phyloP scores from a whole-genome alignment of 2,329 filamentous ascomycete genomes.

The Geosmithia morbida region DNA sequence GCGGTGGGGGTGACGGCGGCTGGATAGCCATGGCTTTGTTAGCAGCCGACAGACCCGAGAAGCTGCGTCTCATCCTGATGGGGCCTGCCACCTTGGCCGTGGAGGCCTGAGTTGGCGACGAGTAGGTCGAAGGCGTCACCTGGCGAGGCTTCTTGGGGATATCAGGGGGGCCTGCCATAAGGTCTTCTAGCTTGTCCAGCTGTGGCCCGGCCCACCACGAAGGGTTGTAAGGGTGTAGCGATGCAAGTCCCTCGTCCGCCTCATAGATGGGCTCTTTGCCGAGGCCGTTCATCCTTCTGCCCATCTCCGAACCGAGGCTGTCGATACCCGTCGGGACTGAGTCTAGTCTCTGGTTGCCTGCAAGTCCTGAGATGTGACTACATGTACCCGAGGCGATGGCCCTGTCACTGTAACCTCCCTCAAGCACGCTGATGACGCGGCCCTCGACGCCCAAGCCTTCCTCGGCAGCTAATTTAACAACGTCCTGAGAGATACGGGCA shows the following conservation, averaged over 20 bases:
- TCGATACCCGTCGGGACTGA: conserved; percentile 11
- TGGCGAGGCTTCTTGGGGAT: conserved; percentile 39
- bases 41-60: conserved; percentile 33
- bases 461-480: conserved; percentile 70
- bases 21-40: conserved; percentile 9
- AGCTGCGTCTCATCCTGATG: conserved; percentile 47
- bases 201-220: conserved; percentile 56
- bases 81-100: conserved; percentile 64
- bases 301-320: conserved; percentile 45
- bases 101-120: conserved; percentile 77
- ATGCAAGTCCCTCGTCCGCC: conserved; percentile 7
- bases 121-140: conserved; percentile 56
- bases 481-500: conserved; percentile 74
- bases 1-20: conserved; percentile 52
- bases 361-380: conserved; percentile 78
- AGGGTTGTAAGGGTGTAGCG: conserved; percentile 41
- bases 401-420: conserved; percentile 91
- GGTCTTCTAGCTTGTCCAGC: conserved; percentile 55
- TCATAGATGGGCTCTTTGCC: conserved; percentile 12
- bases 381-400: conserved; percentile 78
- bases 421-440: conserved; percentile 80
- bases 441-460: conserved; percentile 66
- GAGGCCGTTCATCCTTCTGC: conserved; percentile 30
- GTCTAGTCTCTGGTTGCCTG: conserved; percentile 34
- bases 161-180: conserved; percentile 33